Evolutionary conservation across 163 green algal species (phyloP).

Genomic region (Volvox carteri): DNA sequence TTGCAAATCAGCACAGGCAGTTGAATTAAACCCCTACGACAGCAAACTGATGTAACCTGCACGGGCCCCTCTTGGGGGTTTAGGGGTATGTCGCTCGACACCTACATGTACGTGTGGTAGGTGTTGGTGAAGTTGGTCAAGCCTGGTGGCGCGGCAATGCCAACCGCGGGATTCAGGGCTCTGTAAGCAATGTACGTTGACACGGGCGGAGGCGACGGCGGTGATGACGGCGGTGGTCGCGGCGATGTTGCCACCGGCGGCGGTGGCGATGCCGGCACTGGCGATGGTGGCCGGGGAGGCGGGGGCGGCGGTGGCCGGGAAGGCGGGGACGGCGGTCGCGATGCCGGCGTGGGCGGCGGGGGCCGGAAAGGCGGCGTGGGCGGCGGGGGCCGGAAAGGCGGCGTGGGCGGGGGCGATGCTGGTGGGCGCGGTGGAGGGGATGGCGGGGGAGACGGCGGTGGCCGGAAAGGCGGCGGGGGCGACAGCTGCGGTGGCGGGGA

Average conservation of each 20-base stretch:
- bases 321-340: neutral
- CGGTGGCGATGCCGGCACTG: neutral
- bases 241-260: neutral
- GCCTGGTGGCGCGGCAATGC: neutral
- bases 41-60: no score
- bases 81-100: no score
- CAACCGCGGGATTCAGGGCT: neutral
- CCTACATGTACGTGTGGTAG: conserved; percentile 9
- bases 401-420: neutral
- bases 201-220: neutral
- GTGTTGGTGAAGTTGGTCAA: conserved; percentile 29
- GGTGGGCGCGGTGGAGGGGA: neutral
- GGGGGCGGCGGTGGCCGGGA: neutral
- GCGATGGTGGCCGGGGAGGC: neutral
- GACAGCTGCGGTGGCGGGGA: neutral
- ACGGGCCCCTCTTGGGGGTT: no score
- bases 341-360: neutral
- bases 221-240: neutral
- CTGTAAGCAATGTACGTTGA: neutral
- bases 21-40: no score
- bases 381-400: neutral
- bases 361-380: neutral
- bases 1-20: no score
- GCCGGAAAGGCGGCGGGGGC: neutral
- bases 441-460: neutral